These are phyloP conservation scores for Incumbomyces delicatus DNA, from an alignment of 2,329 filamentous ascomycete genomes.

Conservation along the genomic window DNA sequence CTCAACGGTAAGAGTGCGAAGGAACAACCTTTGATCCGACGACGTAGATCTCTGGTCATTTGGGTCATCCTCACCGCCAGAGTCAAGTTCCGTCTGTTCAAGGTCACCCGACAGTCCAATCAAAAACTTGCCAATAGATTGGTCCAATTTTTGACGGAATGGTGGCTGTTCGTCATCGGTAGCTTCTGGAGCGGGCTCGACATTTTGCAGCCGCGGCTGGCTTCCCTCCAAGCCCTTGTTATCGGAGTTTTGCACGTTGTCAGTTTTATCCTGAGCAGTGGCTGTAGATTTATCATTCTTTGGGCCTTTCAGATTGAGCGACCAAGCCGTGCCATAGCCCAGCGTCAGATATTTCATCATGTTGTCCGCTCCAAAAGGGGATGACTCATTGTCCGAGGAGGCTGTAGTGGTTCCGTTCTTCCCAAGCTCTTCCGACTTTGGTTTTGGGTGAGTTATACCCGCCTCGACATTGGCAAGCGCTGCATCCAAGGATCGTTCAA, in stretches of 20 bases:
- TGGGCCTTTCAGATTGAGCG: constrained; percentile 27
- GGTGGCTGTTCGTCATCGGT: constrained; percentile 15
- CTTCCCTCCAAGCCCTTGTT: background rate
- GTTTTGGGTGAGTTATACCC: background rate
- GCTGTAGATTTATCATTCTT: constrained; percentile 1
- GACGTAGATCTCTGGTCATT: constrained; percentile 10
- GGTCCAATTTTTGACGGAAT: constrained; percentile 18
- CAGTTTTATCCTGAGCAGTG: background rate
- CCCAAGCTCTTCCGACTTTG: constrained; percentile 6
- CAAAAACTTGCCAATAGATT: constrained; percentile 29
- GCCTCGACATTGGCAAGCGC: constrained; percentile 13
- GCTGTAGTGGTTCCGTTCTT: constrained; percentile 17
- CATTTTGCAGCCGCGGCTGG: constrained; percentile 10
- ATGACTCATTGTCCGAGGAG: constrained; percentile 19
- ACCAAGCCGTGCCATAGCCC: constrained; percentile 41
- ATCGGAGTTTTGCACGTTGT: background rate
- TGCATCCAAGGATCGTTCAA: constrained; percentile 17
- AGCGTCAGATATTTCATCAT: constrained; percentile 42
- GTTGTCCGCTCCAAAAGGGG: constrained; percentile 31
- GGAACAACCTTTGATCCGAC: constrained; percentile 23
- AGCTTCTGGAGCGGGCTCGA: constrained; percentile 19
- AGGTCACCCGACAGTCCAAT: constrained; percentile 36
- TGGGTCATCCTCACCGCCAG: constrained; percentile 23
- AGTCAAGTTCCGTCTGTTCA: constrained; percentile 28
- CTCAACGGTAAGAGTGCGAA: constrained; percentile 29